Evolutionary conservation across 768 basidiomycete genomes (phyloP), one percentile per base, ranked within the genome.

Genomic region (Agaricus subrufescens): DNA sequence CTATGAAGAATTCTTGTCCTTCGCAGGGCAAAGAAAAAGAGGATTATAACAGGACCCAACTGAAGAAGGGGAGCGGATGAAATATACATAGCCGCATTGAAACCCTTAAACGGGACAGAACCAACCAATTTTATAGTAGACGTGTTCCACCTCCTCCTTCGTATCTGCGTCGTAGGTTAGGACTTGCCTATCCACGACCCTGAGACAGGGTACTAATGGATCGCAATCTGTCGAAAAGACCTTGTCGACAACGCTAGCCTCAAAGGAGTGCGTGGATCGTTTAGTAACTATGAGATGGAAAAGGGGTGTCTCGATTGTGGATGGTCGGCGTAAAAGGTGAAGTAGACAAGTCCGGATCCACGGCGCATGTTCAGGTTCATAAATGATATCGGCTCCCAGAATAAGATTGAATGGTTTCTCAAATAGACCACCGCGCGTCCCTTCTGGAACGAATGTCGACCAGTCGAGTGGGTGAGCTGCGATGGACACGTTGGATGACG

Each of bases 211-310:
- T 37, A 46, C 25, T 44, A 27, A 52, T 1, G 3, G 10, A 15
- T 38, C 50, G 29, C 50, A 46, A 31, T 54, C 43, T 46, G 37
- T 52, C 1, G 66, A 58, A 46, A 92, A 90, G 3, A 83, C 74
- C 8, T 65, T 62, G 58, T 89, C 86, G 45, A 91, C 67, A 0
- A 79, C 78, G 34, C 63, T 69, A 0, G 81, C 83, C 70, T 94
- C 91, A 11, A 65, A 66, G 0, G 71, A 62, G 60, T 88, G 86
- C 0, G 87, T 89, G 0, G 74, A 66, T 0, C 92, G 86, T 3
- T 89, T 73, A 1, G 91, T 89, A n/a, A 92, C 81, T 48, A 91
- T 75, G 12, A 93, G 78, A 61, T 91, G 88, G 67, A 94, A 94
- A 2, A 64, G 58, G 1, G 70, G 58, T 19, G 27, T 27, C 27